Base-by-base conservation (phyloP, 495 filamentous ascomycete species). In the Aspergillus olivimuriae region DNA sequence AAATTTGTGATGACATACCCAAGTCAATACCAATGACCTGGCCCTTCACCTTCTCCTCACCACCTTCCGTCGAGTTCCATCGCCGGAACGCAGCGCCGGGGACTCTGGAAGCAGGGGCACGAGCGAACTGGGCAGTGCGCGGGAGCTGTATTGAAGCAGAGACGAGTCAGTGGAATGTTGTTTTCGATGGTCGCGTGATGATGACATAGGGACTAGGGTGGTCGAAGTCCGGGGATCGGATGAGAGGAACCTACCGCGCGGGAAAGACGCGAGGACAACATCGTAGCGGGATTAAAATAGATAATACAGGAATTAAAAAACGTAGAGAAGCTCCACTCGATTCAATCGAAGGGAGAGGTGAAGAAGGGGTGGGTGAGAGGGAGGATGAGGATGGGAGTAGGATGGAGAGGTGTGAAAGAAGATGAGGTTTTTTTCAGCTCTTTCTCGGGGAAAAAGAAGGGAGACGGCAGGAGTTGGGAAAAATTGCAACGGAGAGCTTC, bases 1-100 rank as follows among this genome's bases (percentile, higher is more conserved):
- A n/a, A n/a, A n/a, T 4, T 20, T 10, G 4, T 15, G 14, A 48
- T 33, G 41, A 78, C 86, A 66, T 80, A 91, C 92, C 92, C 58
- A 98, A 75, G 79, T 98, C 92, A 67, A 98, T 96, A 78, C 92
- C 92, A 55, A 98, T 96, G 64, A 98, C 92, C 63, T 83, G 72
- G 60, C 94, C 94, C 75, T 92, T 88, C 43, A 97, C 86, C 74
- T 89, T 89, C 62, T 82, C 81, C 61, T 91, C 86, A 52, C 77
- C 84, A 57, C 77, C 81, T 51, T 86, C 84, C 43, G 89, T 89
- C 40, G 85, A 87, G 68, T 94, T 86, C 72, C 81, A 88, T 71
- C 86, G 65, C 67, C 77, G 69, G 75, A 82, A 78, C 65, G 82
- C 58, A 58, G 73, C 67, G 47, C 66, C 59, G 43, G 81, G 72